These are phyloP conservation scores for Clohesyomyces aquaticus DNA, from an alignment of 495 filamentous ascomycete species.

Conservation along the genomic window DNA sequence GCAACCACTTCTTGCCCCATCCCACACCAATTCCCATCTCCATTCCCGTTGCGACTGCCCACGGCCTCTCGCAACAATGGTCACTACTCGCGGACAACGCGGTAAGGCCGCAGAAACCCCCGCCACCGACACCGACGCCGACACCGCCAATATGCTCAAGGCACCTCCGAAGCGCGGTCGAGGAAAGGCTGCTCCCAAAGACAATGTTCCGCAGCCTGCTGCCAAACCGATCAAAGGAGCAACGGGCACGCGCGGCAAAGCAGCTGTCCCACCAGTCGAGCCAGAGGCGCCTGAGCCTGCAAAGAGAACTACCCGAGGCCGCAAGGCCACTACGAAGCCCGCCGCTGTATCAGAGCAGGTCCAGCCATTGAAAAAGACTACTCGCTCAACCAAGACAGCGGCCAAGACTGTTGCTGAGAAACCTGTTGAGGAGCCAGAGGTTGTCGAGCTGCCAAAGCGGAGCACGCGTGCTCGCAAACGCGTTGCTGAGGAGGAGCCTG, in stretches of 20 bases:
- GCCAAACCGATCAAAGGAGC: not conserved
- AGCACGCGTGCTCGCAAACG: not conserved
- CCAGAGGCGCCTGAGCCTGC: not conserved
- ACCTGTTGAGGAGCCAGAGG: not conserved
- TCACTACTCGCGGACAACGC: not conserved
- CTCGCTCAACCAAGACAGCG: not conserved
- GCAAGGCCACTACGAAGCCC: too few relatives aligned
- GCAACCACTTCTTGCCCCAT: not conserved
- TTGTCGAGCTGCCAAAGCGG: not conserved
- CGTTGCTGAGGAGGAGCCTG: not conserved
- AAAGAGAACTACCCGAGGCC: not conserved
- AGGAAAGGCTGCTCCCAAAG: not conserved
- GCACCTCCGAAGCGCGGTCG: conserved; percentile 5
- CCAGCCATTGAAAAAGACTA: too few relatives aligned
- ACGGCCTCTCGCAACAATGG: not conserved
- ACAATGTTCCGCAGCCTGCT: not conserved
- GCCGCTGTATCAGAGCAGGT: too few relatives aligned
- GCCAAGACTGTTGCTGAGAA: not conserved
- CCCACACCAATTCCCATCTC: not conserved
- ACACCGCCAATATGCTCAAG: not conserved
- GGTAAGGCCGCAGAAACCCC: conserved; percentile 1
- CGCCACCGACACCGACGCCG: not conserved
- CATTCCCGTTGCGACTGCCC: not conserved
- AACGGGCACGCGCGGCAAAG: not conserved
- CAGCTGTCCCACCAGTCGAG: not conserved